Conservation (phyloP, 257 asterid genomes). For the Henckelia pumila region DNA sequence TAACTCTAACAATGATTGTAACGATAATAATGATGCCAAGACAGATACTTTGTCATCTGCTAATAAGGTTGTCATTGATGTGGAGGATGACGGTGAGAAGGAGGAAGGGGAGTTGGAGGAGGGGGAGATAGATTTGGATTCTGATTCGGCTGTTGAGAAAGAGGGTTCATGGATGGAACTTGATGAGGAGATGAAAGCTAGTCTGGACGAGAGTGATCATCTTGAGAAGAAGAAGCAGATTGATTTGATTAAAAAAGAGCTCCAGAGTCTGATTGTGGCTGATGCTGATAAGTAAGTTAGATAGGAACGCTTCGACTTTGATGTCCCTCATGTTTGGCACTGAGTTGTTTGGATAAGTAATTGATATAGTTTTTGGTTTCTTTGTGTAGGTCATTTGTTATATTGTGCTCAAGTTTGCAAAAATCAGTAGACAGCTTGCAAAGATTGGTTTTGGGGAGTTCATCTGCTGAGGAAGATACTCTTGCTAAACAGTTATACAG, state of each 20-base stretch:
- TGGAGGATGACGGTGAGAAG: slow-evolving; percentile 61
- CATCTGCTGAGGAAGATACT: slow-evolving; percentile 49
- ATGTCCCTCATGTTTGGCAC: neutral
- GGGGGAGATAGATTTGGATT: slow-evolving; percentile 97
- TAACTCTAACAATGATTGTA: slow-evolving; percentile 27
- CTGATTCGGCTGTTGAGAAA: slow-evolving; percentile 37
- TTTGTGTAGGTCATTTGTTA: slow-evolving; percentile 57
- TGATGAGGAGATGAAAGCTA: slow-evolving; percentile 25
- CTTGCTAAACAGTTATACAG: slow-evolving; percentile 50
- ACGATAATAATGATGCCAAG: slow-evolving; percentile 16
- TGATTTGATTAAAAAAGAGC: slow-evolving; percentile 47
- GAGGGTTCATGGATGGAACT: slow-evolving; percentile 29
- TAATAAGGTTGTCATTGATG: slow-evolving; percentile 47
- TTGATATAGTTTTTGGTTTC: neutral
- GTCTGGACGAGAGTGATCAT: slow-evolving; percentile 26
- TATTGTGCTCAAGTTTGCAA: slow-evolving; percentile 50
- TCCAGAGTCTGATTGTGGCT: slow-evolving; percentile 45
- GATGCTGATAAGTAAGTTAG: slow-evolving; percentile 64
- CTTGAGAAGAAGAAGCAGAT: slow-evolving; percentile 35
- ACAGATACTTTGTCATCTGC: slow-evolving; percentile 25
- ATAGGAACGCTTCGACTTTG: neutral
- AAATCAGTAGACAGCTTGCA: slow-evolving; percentile 42
- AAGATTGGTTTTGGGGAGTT: slow-evolving; percentile 42
- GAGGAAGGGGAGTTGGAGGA: slow-evolving; percentile 97
- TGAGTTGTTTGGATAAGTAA: neutral